phyloP scores from a whole-genome alignment of 768 basidiomycete genomes.

The Amyloporia xantha region DNA sequence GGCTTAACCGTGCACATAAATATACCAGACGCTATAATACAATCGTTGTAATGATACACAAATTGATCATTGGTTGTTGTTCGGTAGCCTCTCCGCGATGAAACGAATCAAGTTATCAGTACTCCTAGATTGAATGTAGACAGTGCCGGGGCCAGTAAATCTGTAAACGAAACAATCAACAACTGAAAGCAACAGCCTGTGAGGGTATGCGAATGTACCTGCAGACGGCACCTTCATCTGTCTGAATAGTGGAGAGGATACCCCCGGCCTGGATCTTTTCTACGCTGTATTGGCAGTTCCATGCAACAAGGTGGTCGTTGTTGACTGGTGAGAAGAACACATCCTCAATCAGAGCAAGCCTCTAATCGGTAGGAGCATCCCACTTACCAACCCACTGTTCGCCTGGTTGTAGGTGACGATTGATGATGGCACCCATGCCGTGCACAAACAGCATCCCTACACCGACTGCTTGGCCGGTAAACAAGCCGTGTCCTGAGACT shows the following conservation, averaged over 20 bases:
- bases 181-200: neutral
- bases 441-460: conserved; percentile 26
- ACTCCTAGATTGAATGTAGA: conserved; percentile 29
- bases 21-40: too few species aligned
- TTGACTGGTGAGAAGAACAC: conserved; percentile 15
- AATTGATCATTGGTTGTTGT: neutral
- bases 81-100: conserved; percentile 24
- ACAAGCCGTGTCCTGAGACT: conserved; percentile 31
- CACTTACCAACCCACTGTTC: conserved; percentile 28
- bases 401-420: conserved; percentile 20
- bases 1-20: too few species aligned
- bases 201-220: conserved; percentile 15
- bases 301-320: conserved; percentile 31
- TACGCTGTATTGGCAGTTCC: conserved; percentile 27
- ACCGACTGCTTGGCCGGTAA: conserved; percentile 21
- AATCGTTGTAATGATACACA: too few species aligned
- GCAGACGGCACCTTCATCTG: conserved; percentile 29
- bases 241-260: conserved; percentile 22
- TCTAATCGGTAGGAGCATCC: neutral
- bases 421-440: conserved; percentile 26
- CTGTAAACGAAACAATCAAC: conserved; percentile 6
- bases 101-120: conserved; percentile 23
- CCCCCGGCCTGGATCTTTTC: conserved; percentile 27
- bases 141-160: conserved; percentile 28
- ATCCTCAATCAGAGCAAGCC: neutral